These are phyloP conservation scores for Phylloporus arenicola DNA, from an alignment of 768 basidiomycete species.

Conservation along the genomic window DNA sequence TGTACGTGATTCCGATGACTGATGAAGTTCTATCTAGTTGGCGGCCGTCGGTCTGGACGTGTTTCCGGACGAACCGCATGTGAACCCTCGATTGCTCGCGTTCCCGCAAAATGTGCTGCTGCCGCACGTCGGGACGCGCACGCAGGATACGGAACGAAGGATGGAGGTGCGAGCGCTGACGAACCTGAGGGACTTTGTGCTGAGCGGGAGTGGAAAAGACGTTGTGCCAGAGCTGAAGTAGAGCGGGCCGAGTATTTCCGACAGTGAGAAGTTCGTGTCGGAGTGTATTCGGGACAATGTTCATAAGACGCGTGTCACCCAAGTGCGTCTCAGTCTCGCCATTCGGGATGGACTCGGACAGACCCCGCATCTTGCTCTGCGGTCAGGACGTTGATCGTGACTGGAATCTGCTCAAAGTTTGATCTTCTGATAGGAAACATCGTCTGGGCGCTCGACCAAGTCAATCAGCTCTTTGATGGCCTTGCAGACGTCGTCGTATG, in stretches of 20 bases:
- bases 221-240: conserved; percentile 47
- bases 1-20: background rate
- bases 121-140: conserved; percentile 95
- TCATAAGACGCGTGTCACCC: background rate
- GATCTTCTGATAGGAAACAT: conserved; percentile 47
- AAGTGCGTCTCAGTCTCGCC: background rate
- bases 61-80: conserved; percentile 76
- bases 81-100: conserved; percentile 71
- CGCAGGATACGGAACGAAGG: conserved; percentile 66
- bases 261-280: background rate
- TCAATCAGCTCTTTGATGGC: conserved; percentile 54
- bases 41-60: conserved; percentile 81
- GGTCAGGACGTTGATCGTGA: conserved; percentile 17
- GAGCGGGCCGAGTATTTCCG: background rate
- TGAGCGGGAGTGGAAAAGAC: conserved; percentile 56
- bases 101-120: conserved; percentile 80
- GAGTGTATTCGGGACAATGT: background rate
- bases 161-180: conserved; percentile 83
- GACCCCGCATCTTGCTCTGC: conserved; percentile 31
- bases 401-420: background rate
- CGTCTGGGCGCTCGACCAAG: conserved; percentile 78
- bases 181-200: conserved; percentile 68
- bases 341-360: conserved; percentile 12
- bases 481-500: conserved; percentile 76
- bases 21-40: conserved; percentile 40